Conservation (phyloP, 805 yeast species). For the Metschnikowia drakensbergensis region DNA sequence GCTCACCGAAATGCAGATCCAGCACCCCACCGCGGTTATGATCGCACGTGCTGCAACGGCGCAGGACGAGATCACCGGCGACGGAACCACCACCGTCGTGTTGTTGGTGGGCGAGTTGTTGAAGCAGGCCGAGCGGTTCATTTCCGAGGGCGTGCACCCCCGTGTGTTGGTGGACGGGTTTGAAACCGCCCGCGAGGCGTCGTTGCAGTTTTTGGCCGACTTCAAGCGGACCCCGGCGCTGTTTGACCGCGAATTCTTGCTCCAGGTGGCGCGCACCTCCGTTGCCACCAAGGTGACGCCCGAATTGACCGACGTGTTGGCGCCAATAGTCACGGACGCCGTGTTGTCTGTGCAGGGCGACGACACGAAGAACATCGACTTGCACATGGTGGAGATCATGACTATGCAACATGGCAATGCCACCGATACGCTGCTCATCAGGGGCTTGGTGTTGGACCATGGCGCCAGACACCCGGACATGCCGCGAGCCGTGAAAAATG, state of each 20-base stretch:
- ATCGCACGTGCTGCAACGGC: conserved; percentile 95
- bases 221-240: conserved; percentile 53
- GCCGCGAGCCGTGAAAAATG: conserved; percentile 86
- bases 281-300: conserved; percentile 79
- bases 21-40: conserved; percentile 48
- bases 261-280: conserved; percentile 90
- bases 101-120: conserved; percentile 90
- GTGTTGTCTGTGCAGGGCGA: conserved; percentile 67
- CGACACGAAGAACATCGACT: conserved; percentile 58
- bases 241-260: conserved; percentile 80
- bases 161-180: conserved; percentile 92
- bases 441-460: conserved; percentile 92
- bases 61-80: conserved; percentile 99
- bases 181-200: conserved; percentile 78
- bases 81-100: conserved; percentile 96
- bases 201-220: conserved; percentile 63
- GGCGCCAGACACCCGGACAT: conserved; percentile 99
- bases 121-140: conserved; percentile 89
- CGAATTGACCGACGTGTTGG: conserved; percentile 72
- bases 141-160: conserved; percentile 94
- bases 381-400: conserved; percentile 98
- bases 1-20: conserved; percentile 92
- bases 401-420: conserved; percentile 93
- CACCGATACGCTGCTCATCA: conserved; percentile 74
- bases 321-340: conserved; percentile 96